Percentiles rank a stretch among this genome's conserved stretches.
Conservation (phyloP, 78 protist species). For the Isochrysis galbana region DNA sequence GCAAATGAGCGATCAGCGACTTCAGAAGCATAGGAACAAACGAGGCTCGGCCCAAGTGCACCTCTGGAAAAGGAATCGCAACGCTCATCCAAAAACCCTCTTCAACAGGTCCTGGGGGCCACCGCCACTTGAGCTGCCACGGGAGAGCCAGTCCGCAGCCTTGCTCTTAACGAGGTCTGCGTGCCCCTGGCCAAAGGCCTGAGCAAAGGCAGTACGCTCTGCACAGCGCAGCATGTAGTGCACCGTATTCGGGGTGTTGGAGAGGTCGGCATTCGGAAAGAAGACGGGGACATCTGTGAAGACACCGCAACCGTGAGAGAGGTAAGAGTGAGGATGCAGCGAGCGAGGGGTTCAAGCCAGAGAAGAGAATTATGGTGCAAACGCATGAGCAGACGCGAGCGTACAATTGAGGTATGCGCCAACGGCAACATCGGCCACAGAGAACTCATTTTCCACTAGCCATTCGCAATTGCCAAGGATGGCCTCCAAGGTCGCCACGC, state of each 20-base stretch:
- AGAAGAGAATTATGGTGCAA: too few relatives aligned
- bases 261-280: background rate
- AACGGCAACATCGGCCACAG: constrained; percentile 6
- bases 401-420: background rate
- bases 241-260: background rate
- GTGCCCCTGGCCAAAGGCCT: constrained; percentile 5
- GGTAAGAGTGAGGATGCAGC: background rate
- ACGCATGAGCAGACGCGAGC: too few relatives aligned
- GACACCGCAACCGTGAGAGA: too few relatives aligned
- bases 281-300: background rate
- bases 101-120: background rate
- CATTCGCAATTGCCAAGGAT: background rate
- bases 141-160: background rate
- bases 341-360: too few relatives aligned
- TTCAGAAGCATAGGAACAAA: too few relatives aligned
- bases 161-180: background rate
- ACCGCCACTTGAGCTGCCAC: background rate
- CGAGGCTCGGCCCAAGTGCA: too few relatives aligned
- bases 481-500: too few relatives aligned
- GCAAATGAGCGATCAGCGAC: too few relatives aligned
- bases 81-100: background rate
- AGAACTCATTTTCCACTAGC: background rate
- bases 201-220: background rate
- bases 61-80: too few relatives aligned
- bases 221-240: constrained; percentile 5